phyloP scores from a whole-genome alignment of 768 basidiomycete species.

The Tricholoma matsutake region DNA sequence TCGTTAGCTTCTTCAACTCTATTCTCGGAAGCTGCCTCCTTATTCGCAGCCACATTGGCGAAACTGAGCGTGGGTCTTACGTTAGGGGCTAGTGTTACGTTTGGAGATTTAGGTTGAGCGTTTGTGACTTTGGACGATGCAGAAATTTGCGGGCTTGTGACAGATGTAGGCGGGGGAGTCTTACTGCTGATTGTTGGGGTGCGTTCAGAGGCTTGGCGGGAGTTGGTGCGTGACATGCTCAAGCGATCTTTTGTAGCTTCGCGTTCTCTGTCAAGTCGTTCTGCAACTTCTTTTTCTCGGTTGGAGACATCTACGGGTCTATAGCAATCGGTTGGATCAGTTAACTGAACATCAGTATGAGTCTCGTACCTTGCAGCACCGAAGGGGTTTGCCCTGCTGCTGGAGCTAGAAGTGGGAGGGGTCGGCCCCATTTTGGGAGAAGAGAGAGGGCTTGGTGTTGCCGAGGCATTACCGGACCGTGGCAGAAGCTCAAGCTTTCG shows the following conservation, averaged over 20 bases:
- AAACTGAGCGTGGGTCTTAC: conserved; percentile 80
- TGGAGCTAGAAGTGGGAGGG: conserved; percentile 26
- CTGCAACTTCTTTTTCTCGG: conserved; percentile 71
- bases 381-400: conserved; percentile 70
- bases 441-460: conserved; percentile 69
- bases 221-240: conserved; percentile 51
- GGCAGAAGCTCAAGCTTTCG: conserved; percentile 86
- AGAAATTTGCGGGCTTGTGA: conserved; percentile 13
- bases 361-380: conserved; percentile 72
- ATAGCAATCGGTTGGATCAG: conserved; percentile 5
- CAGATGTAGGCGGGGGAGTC: conserved; percentile 27
- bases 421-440: conserved; percentile 69
- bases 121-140: conserved; percentile 26
- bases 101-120: conserved; percentile 25
- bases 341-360: neutral
- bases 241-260: conserved; percentile 52
- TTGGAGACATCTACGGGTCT: conserved; percentile 84
- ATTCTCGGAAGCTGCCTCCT: conserved; percentile 27
- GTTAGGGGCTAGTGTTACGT: conserved; percentile 39
- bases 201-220: conserved; percentile 50
- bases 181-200: conserved; percentile 28
- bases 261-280: conserved; percentile 68
- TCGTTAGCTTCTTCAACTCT: conserved; percentile 12
- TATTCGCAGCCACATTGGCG: conserved; percentile 68
- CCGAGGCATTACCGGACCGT: conserved; percentile 64